A percentile compares a stretch with the other conserved stretches of the same genome.
Evolutionary conservation across 1,284 basidiomycete species (phyloP).

Genomic region (Trametes pubescens): DNA sequence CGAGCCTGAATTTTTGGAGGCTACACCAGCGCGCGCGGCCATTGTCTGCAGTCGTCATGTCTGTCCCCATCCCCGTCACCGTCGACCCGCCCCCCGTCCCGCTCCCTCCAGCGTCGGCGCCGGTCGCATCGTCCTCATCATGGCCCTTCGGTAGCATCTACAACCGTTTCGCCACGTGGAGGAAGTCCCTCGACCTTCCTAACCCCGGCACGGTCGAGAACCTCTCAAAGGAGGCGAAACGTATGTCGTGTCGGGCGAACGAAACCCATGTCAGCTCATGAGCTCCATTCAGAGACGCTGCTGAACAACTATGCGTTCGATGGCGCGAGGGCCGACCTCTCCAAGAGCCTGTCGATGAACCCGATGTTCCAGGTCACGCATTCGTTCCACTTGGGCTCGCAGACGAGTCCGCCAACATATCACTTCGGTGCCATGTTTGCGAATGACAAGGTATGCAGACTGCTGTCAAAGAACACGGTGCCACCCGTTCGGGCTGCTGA

Average conservation of each 20-base stretch:
- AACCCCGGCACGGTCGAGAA: constrained; percentile 93
- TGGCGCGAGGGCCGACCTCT: constrained; percentile 94
- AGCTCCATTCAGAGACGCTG: constrained; percentile 73
- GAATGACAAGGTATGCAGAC: constrained; percentile 72
- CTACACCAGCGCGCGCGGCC: constrained; percentile 27
- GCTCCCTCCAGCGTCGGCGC: constrained; percentile 22
- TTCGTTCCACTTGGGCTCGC: constrained; percentile 89
- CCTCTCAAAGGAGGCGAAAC: constrained; percentile 89
- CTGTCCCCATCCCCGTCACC: constrained; percentile 35
- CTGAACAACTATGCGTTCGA: constrained; percentile 97
- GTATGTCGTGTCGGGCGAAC: constrained; percentile 50
- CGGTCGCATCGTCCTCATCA: constrained; percentile 33
- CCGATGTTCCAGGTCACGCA: constrained; percentile 99
- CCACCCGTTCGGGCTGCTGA: constrained; percentile 4
- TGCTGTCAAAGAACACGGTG: neutral
- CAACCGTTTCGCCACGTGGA: constrained; percentile 81
- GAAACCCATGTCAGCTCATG: constrained; percentile 9
- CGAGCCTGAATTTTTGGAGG: constrained; percentile 33
- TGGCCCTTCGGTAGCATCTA: constrained; percentile 70
- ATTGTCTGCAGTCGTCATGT: constrained; percentile 36
- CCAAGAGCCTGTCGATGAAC: constrained; percentile 92
- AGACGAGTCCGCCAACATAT: constrained; percentile 82
- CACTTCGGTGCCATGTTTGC: constrained; percentile 96
- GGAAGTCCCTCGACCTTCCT: constrained; percentile 79
- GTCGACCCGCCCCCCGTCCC: constrained; percentile 24